These are phyloP conservation scores for Lentithecium fluviatile DNA, from an alignment of 495 filamentous ascomycete species.

Conservation along the genomic window DNA sequence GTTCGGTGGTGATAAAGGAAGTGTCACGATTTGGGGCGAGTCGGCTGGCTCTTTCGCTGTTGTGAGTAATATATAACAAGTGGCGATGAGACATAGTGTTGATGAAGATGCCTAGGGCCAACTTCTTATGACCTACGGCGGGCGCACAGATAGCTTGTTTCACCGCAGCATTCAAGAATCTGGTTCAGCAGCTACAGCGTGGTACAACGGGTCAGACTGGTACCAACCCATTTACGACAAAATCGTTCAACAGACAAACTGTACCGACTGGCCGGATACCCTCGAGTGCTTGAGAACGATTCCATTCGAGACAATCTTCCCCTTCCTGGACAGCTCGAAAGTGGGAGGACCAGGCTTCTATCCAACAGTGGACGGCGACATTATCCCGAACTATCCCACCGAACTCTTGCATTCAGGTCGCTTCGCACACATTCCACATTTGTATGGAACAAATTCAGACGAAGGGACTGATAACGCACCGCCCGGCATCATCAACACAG, in stretches of 20 bases:
- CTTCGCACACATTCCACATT: slow-evolving; percentile 35
- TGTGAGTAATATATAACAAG: background rate
- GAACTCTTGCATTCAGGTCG: slow-evolving; percentile 27
- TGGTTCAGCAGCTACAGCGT: slow-evolving; percentile 31
- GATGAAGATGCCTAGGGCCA: slow-evolving; percentile 23
- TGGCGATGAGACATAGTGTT: background rate
- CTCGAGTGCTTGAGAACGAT: slow-evolving; percentile 34
- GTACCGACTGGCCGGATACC: slow-evolving; percentile 29
- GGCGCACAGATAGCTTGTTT: slow-evolving; percentile 28
- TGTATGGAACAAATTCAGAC: slow-evolving; percentile 34
- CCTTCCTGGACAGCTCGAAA: slow-evolving; percentile 32
- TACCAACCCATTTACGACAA: slow-evolving; percentile 37
- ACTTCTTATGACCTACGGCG: slow-evolving; percentile 29
- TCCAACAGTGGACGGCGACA: slow-evolving; percentile 36
- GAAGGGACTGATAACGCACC: slow-evolving; percentile 37
- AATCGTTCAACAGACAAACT: slow-evolving; percentile 31
- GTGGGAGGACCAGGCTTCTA: slow-evolving; percentile 35
- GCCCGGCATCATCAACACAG: slow-evolving; percentile 29
- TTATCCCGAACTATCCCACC: slow-evolving; percentile 35
- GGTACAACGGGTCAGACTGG: slow-evolving; percentile 36
- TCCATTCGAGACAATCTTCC: slow-evolving; percentile 30
- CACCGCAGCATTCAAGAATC: slow-evolving; percentile 36
- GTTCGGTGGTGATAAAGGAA: slow-evolving; percentile 26
- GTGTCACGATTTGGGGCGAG: slow-evolving; percentile 35
- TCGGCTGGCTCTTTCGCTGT: slow-evolving; percentile 34